phyloP scores from a whole-genome alignment of 495 filamentous ascomycete genomes.

The Xylaria intraflava region DNA sequence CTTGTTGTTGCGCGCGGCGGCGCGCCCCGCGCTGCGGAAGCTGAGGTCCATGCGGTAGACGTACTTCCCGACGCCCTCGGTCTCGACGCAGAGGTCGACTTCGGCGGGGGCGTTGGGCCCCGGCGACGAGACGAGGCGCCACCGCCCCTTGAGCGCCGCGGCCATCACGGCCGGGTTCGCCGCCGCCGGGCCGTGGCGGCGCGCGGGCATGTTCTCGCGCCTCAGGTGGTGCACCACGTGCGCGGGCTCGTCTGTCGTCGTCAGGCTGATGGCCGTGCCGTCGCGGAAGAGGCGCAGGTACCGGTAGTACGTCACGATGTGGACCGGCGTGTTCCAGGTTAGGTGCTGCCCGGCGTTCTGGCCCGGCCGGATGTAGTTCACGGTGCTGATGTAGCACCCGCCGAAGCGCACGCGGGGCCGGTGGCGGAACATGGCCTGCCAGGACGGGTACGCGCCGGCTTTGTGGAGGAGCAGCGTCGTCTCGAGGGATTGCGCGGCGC shows the following conservation, averaged over 20 bases:
- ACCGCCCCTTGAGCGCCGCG: slow-evolving; percentile 33
- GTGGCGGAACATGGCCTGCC: slow-evolving; percentile 64
- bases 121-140: slow-evolving; percentile 23
- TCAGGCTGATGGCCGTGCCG: slow-evolving; percentile 69
- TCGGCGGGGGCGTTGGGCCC: slow-evolving; percentile 26
- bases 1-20: slow-evolving; percentile 64
- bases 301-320: slow-evolving; percentile 96
- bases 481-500: slow-evolving; percentile 26
- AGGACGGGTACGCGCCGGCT: slow-evolving; percentile 40
- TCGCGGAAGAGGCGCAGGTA: slow-evolving; percentile 94
- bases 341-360: slow-evolving; percentile 47
- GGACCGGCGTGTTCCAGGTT: slow-evolving; percentile 77
- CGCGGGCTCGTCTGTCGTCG: slow-evolving; percentile 71
- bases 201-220: slow-evolving; percentile 26
- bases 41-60: slow-evolving; percentile 71
- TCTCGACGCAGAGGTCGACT: slow-evolving; percentile 74
- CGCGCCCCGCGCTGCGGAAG: slow-evolving; percentile 51
- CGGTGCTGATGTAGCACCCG: slow-evolving; percentile 90
- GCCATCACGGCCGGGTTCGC: slow-evolving; percentile 31
- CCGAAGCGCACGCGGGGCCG: slow-evolving; percentile 88
- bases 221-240: slow-evolving; percentile 75
- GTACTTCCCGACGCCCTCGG: slow-evolving; percentile 73
- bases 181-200: slow-evolving; percentile 19
- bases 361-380: slow-evolving; percentile 86
- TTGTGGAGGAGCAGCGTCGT: slow-evolving; percentile 35